phyloP scores from a whole-genome alignment of 2,329 filamentous ascomycete genomes.

The Tolypocladium guangdongense region DNA sequence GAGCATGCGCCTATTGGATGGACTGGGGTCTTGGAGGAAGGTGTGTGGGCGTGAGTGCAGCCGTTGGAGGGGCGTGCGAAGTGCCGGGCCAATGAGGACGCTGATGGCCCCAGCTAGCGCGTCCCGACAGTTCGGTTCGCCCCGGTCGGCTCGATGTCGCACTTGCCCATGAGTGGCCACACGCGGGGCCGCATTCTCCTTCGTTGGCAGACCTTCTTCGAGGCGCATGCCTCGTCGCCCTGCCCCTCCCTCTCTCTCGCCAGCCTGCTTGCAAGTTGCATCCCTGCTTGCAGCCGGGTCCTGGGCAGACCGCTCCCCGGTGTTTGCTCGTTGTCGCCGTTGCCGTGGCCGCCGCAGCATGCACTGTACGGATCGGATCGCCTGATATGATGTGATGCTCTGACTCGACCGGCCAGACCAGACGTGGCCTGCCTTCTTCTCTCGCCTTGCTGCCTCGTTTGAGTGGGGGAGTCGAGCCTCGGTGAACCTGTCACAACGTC shows the following conservation, averaged over 20 bases:
- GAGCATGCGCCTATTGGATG: constrained; percentile 16
- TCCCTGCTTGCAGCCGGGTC: not conserved
- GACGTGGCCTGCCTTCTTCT: not conserved
- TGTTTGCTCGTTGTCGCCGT: not conserved
- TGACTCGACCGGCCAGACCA: not conserved
- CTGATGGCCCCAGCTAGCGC: constrained; percentile 16
- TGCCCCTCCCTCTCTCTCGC: not conserved
- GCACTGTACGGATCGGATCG: not conserved
- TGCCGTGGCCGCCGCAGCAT: not conserved
- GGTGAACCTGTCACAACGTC: not conserved
- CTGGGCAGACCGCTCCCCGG: not conserved
- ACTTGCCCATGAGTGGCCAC: constrained; percentile 1
- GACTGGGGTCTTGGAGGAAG: constrained; percentile 1
- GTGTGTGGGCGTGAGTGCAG: not conserved
- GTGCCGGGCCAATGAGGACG: constrained; percentile 9
- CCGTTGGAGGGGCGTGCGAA: constrained; percentile 5
- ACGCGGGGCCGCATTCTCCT: not conserved
- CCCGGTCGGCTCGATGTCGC: constrained; percentile 8
- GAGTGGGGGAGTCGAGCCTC: not conserved
- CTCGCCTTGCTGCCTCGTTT: not conserved
- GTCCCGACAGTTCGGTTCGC: constrained; percentile 25
- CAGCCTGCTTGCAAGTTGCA: not conserved
- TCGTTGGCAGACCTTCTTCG: not conserved
- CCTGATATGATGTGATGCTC: not conserved
- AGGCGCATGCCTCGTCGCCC: not conserved